Evolutionary conservation across 148 eudicot species (phyloP), one percentile per base, ranked within the genome.

Genomic region (Suaeda aralocaspica): DNA sequence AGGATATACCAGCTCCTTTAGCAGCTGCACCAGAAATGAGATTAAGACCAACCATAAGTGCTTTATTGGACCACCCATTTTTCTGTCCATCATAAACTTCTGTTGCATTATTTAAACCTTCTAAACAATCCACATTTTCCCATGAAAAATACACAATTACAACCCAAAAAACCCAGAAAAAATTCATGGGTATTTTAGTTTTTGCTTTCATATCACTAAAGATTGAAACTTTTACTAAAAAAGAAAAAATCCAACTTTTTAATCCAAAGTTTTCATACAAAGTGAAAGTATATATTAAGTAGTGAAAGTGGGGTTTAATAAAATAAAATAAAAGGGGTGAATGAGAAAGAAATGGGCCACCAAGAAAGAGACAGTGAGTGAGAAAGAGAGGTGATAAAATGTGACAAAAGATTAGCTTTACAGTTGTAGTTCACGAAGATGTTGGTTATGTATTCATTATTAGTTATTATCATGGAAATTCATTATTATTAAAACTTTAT

Each of bases 21-120:
- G 85, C 70, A 85, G 83, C 92, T 82, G 98, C 98, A 69, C 86
- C 82, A 15, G 77, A 83, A 74, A 93, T 82, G 8, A 93, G 85
- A 58, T 89, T 84, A 21, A 87, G 86, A 58, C 80, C 85, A 57
- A 93, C 90, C 86, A 88, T 78, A 9, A 87, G 72, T 53, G 92
- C 84, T 9, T 50, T 66, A 72, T 60, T 24, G 26, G 28, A 28
- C 30, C 48, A 31, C 49, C 82, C 78, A 69, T 78, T 26, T 33
- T 57, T 74, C 71, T 57, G 48, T 21, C 12, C 77, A 52, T 71
- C 66, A 58, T 76, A 80, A 26, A 68, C 46, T 21, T 67, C 74
- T n/a, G 70, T 76, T 26, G 42, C 70, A 68, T 80, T 80, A 68
- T 80, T 80, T 9, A 68, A 48, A 41, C 77, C 74, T 48, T 76